Base-by-base conservation (phyloP, 306 rosid genomes). In the Echinosophora koreensis region DNA sequence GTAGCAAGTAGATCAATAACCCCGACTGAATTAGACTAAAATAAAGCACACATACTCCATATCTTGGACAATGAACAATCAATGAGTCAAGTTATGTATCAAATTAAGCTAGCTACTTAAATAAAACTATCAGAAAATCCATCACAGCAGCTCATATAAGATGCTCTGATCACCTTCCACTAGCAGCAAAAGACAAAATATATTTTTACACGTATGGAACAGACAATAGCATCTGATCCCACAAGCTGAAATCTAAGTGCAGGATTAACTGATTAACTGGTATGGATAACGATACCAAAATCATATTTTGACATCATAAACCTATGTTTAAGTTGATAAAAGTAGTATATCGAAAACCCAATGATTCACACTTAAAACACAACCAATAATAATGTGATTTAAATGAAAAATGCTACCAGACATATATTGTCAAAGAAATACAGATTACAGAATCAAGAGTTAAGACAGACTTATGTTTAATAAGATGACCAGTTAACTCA, bases 391-490 rank as follows among this genome's bases (percentile, higher is more conserved):
- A 13, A 46, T 58, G 51, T 52, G 35, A 76, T 39, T 62, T 12
- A 73, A 56, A 75, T 54, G 32, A 42, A 44, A 44, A 65, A 58
- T 66, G 42, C 58, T 51, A 64, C 22, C 44, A 14, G 18, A 42
- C 8, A 64, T 14, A 54, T 37, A 61, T 9, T 41, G n/a, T 27
- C 5, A 12, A 55, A 60, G 27, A 76, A 75, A 44, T 8, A 15
- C 7, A 4, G 63, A 75, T 34, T 8, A 15, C 7, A 4, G 63
- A 8, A 82, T 58, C 42, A 77, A 38, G 41, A 38, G 27, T 28
- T 27, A 71, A 17, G 9, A 4, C 52, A 7, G 27, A 49, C 41
- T 56, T 58, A 72, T 18, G n/a, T 5, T 70, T 14, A 70, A 55
- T 22, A 47, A 18, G 22, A 18, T 41, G 30, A 69, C 10, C 5